These are phyloP conservation scores for Prunus yedoensis DNA, from an alignment of 331 rosid species.

Conservation along the genomic window DNA sequence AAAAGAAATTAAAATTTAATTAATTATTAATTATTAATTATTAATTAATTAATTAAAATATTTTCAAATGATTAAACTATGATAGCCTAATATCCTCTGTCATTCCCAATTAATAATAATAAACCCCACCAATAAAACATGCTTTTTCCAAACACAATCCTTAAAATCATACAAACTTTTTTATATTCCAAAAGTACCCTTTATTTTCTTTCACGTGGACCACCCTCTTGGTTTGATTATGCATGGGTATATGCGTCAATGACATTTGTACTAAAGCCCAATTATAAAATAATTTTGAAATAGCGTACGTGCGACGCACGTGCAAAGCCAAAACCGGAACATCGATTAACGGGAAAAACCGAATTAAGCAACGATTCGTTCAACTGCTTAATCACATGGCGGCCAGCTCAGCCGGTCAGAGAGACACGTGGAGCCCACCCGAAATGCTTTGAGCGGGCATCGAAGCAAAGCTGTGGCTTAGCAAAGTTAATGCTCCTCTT, in stretches of 20 bases:
- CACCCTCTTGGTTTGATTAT: neutral
- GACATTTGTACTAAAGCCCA: too few relatives aligned
- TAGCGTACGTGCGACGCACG: neutral
- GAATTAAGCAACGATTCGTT: slow-evolving; percentile 39
- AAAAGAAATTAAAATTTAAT: neutral
- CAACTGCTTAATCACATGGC: slow-evolving; percentile 57
- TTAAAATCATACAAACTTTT: slow-evolving; percentile 25
- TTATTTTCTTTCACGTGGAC: neutral
- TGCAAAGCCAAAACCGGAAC: slow-evolving; percentile 42
- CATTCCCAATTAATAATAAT: slow-evolving; percentile 17
- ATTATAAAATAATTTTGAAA: neutral
- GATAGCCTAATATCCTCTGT: slow-evolving; percentile 42
- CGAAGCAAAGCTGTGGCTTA: neutral
- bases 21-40: too few relatives aligned
- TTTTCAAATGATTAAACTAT: slow-evolving; percentile 37
- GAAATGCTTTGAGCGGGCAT: neutral
- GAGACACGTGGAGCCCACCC: slow-evolving; percentile 40
- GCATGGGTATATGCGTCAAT: slow-evolving; percentile 31
- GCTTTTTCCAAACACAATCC: slow-evolving; percentile 30
- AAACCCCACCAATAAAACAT: slow-evolving; percentile 39
- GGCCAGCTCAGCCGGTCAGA: slow-evolving; percentile 71
- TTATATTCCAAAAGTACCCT: slow-evolving; percentile 20
- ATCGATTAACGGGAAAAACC: slow-evolving; percentile 53
- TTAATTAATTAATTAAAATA: neutral
- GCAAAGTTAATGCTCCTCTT: neutral